phyloP scores from a whole-genome alignment of 148 eudicot species.

The Drosera capensis region DNA sequence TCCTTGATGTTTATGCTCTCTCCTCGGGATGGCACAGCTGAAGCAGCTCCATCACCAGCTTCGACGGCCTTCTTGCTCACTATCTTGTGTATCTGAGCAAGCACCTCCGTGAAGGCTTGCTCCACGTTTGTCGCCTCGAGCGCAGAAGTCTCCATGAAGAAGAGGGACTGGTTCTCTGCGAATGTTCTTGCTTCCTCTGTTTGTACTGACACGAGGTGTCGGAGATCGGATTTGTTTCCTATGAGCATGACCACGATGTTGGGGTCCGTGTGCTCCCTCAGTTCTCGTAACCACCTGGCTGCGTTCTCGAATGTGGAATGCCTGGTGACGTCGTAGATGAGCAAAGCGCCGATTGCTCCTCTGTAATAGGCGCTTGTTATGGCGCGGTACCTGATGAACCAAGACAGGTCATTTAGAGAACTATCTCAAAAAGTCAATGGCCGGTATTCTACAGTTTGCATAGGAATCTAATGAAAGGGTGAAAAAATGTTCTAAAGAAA shows the following conservation, averaged over 20 bases:
- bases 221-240: slow-evolving; percentile 82
- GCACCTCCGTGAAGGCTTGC: slow-evolving; percentile 63
- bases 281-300: slow-evolving; percentile 68
- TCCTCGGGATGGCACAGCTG: slow-evolving; percentile 49
- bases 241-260: slow-evolving; percentile 87
- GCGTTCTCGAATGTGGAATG: slow-evolving; percentile 67
- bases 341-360: slow-evolving; percentile 87
- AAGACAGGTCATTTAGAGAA: background rate
- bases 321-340: slow-evolving; percentile 79
- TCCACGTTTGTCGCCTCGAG: slow-evolving; percentile 82
- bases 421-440: no score
- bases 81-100: slow-evolving; percentile 51
- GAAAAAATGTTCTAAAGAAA: no score
- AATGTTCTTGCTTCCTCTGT: slow-evolving; percentile 60
- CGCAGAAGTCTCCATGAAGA: slow-evolving; percentile 91
- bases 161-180: slow-evolving; percentile 60
- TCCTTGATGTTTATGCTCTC: slow-evolving; percentile 45
- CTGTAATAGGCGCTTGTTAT: slow-evolving; percentile 90
- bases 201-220: slow-evolving; percentile 66
- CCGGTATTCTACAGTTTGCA: no score
- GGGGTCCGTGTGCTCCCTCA: slow-evolving; percentile 79
- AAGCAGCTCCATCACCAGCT: slow-evolving; percentile 43
- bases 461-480: no score
- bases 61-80: slow-evolving; percentile 82
- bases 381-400: slow-evolving; percentile 61